A percentile compares a stretch with the other conserved stretches of the same genome.
Evolutionary conservation across 495 filamentous ascomycete genomes (phyloP).

Genomic region (Penicillium steckii): DNA sequence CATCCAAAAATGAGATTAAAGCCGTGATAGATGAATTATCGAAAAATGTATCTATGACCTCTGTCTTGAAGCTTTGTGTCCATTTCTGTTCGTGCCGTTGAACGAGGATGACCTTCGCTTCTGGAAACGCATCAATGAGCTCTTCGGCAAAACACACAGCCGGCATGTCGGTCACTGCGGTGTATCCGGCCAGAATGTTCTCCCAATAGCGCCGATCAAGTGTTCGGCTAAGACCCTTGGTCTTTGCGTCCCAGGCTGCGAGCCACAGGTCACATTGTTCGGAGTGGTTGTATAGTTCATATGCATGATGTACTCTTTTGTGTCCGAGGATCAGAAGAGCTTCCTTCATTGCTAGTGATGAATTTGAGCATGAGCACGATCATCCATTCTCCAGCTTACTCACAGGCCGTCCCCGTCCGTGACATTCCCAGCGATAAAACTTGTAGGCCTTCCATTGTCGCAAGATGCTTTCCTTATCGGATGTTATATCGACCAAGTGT

Average conservation of each 20-base stretch:
- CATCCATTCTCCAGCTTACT: background rate
- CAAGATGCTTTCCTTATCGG: background rate
- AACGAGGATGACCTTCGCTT: background rate
- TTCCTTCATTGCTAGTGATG: background rate
- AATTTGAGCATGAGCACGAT: background rate
- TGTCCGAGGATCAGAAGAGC: background rate
- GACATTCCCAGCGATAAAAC: background rate
- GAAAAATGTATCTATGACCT: background rate
- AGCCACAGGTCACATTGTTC: background rate
- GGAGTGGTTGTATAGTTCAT: background rate
- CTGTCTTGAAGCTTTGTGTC: background rate
- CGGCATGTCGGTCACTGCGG: background rate
- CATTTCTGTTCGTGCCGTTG: background rate
- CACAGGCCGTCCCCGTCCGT: background rate
- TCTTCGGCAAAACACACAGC: background rate
- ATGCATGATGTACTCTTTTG: background rate
- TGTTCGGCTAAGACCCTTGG: background rate
- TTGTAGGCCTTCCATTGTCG: background rate
- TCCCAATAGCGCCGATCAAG: background rate
- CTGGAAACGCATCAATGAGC: background rate
- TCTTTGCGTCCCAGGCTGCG: background rate
- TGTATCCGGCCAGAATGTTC: background rate
- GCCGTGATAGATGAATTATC: background rate
- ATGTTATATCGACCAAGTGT: no score
- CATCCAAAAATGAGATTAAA: background rate